Evolutionary conservation across 2,329 filamentous ascomycete genomes (phyloP), one percentile per base, ranked within the genome.

Genomic region (Daldinia sp.): DNA sequence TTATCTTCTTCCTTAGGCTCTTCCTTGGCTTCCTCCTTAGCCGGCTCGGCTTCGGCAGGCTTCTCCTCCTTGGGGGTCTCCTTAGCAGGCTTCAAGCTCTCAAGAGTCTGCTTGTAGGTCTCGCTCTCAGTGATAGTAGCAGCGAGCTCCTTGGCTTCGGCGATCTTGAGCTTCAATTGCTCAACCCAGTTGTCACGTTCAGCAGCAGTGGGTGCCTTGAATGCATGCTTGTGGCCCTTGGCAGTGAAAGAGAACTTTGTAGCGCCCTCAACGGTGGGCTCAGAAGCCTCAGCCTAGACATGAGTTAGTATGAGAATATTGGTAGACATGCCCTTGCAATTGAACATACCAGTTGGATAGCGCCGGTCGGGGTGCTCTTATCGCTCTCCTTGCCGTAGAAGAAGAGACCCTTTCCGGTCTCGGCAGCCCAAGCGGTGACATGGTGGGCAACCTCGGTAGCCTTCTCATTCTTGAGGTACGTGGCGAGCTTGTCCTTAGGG

Each of bases 151-250:
- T 96, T 97, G 77, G 93, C 94, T 84, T 97, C 93, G 58, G 90
- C 87, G 60, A 92, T 88, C 86, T 94, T 93, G 77, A 88, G 83
- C 88, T 96, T 94, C 75, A 97, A 81, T 78, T 94, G 92, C 70
- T 89, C 84, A 76, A 97, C 89, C 96, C 96, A 98, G 87, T 92
- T 93, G 82, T 97, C 93, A 79, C 95, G 94, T 84, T 98, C 94
- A 67, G 89, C 84, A 55, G 88, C 76, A 76, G 79, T 90, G 76
- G 85, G 78, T 65, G 95, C 93, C 88, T 98, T 95, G 87, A 99
- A 97, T 68, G 88, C 88, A 88, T 98, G 94, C 89, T 97, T 97
- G 84, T 97, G 91, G 75, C 92, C 92, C 82, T 92, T 90, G 79
- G 92, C 83, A 79, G 91, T 93, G 86, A 98, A 92, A 78, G 89